Evolutionary conservation across 2,329 filamentous ascomycete genomes (phyloP), one percentile per base, ranked within the genome.

Genomic region (Ambrosiella beaveri): DNA sequence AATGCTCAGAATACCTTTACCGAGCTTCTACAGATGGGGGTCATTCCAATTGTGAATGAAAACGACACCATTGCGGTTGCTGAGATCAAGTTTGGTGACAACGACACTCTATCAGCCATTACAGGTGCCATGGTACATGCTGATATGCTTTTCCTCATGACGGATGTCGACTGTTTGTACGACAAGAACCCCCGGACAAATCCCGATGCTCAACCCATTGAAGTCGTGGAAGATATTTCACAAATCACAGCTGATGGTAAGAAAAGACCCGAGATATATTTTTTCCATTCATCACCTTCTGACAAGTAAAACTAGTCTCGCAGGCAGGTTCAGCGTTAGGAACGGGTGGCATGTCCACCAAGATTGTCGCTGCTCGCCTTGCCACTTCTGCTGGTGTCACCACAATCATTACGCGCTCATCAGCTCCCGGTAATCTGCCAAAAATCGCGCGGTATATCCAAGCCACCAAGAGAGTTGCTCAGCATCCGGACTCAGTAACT

Each of bases 71-170:
- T 98, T 57, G 88, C 90, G 27, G 93, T 98, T 63, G 87, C 91
- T 50, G 93, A 98, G 77, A 98, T 98, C 73, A 97, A 97, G 75
- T 98, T 98, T 67, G 93, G 93, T 64, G 93, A 98, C 75, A 98
- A 98, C 65, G 93, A 98, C 70, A 98, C 93, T 1, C 76, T 98
- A 52, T 95, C 89, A 11, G 93, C 93, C 59, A 96, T 98, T 64
- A 95, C 93, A 0, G 88, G 93, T 0, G 93, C 86, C 63, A 97
- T 97, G 89, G 87, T 97, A 17, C 88, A 95, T 66, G 93, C 93
- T 55, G 90, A 98, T 66, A 88, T 95, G 65, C 77, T 98, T 8
- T 98, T 98, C 71, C 78, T 98, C 62, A 97, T 98, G 93, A 98
- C 93, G 0, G 93, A 98, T 67, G 93, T 98, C 53, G 93, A 98